Evolutionary conservation across 2,329 filamentous ascomycete genomes (phyloP), one percentile per base, ranked within the genome.

Genomic region (Scopulariopsis brevicaulis): DNA sequence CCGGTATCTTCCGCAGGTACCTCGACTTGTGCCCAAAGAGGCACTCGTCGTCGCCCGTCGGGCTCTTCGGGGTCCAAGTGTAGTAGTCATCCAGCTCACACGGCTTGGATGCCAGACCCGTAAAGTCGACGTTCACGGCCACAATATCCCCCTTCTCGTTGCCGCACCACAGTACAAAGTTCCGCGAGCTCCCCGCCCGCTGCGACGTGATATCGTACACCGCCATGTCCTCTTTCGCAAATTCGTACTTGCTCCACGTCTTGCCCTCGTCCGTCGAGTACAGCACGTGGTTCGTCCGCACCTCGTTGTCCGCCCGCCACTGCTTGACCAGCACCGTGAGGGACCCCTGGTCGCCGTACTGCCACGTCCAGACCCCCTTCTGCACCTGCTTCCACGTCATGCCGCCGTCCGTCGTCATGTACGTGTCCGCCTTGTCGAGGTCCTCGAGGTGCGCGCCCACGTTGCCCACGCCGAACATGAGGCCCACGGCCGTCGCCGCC

Each of bases 271-370:
- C 87, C 12, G 85, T 76, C 18, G 89, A 87, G 73, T 94, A 96
- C 59, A 83, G 84, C 48, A 95, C 73, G 1, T 75, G 73, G 57
- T 89, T 83, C 2, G 87, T 89, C 67, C 81, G 83, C 56, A 92
- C 74, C 1, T 77, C 73, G 62, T 87, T 86, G 4, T 87, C 90
- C 56, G 82, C 77, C 56, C 79, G 80, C 15, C 80, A 78, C 59
- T 90, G 84, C 66, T 87, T 82, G 24, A 93, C 91, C 54, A 99
- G 86, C 50, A 96, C 90, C 61, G 97, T 84, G 65, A 97, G 87
- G 6, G 90, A 94, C 32, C 94, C 94, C 69, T 96, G 90, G 65
- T 99, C 95, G 59, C 94, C 95, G 68, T 90, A 96, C 66, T 96
- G 90, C 90, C 91, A 99, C 66, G 88, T 87, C 77, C 91, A 96